A percentile compares a stretch with the other conserved stretches of the same genome.
Conservation (phyloP, 805 yeast genomes). For the Saturnispora kantuleensis region DNA sequence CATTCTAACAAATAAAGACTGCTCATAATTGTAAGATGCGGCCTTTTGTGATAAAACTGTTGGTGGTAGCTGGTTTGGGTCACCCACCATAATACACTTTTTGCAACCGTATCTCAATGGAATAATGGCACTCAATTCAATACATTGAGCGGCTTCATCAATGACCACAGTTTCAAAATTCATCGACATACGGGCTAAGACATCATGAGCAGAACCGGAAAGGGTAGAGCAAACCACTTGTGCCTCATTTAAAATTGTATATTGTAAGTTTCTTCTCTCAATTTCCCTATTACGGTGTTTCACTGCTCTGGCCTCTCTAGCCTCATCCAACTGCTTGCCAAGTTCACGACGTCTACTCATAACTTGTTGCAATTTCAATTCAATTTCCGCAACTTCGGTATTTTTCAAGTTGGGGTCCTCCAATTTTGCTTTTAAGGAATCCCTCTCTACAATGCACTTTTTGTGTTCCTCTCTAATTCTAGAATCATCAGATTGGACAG, state of each 20-base stretch:
- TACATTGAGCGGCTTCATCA: conserved; percentile 97
- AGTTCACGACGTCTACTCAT: conserved; percentile 54
- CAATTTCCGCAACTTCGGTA: conserved; percentile 39
- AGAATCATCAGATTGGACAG: conserved; percentile 31
- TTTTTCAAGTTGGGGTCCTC: conserved; percentile 22
- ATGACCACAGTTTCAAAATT: conserved; percentile 84
- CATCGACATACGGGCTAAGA: conserved; percentile 62
- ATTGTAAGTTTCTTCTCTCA: conserved; percentile 66
- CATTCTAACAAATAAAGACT: conserved; percentile 90
- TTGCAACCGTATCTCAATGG: conserved; percentile 88
- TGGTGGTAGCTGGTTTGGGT: conserved; percentile 96
- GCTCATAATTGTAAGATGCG: conserved; percentile 70
- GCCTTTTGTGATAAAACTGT: conserved; percentile 90
- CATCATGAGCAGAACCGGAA: conserved; percentile 90
- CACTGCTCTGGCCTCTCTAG: conserved; percentile 62
- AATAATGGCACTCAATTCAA: conserved; percentile 82
- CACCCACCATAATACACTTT: conserved; percentile 95
- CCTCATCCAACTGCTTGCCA: conserved; percentile 66
- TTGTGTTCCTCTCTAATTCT: conserved; percentile 41
- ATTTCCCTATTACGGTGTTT: conserved; percentile 68
- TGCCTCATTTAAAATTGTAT: conserved; percentile 58
- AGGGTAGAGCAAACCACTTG: conserved; percentile 85
- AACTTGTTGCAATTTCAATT: conserved; percentile 43
- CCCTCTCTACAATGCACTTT: conserved; percentile 47
- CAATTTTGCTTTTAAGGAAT: conserved; percentile 36